phyloP scores from a whole-genome alignment of 768 basidiomycete genomes.

The Lentinula lateritia region DNA sequence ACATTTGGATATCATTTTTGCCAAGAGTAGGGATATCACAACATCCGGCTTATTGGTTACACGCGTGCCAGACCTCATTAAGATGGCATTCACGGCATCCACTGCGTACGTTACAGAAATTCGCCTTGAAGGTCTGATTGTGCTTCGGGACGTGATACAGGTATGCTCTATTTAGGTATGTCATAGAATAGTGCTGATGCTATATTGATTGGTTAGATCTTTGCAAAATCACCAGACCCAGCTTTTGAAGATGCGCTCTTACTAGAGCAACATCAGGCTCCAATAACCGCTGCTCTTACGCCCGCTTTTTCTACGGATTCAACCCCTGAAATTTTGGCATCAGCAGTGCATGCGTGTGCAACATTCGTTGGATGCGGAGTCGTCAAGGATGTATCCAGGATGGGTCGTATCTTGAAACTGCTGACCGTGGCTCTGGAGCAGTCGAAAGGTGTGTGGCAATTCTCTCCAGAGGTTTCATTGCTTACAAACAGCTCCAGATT shows the following conservation, averaged over 20 bases:
- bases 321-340: constrained; percentile 90
- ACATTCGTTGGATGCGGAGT: constrained; percentile 94
- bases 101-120: constrained; percentile 97
- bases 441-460: constrained; percentile 61
- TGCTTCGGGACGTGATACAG: constrained; percentile 89
- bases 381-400: constrained; percentile 81
- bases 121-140: constrained; percentile 82
- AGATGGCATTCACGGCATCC: constrained; percentile 96
- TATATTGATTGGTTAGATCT: constrained; percentile 51
- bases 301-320: constrained; percentile 95
- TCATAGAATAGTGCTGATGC: background rate
- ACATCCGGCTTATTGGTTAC: constrained; percentile 68
- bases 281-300: constrained; percentile 94
- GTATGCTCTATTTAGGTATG: constrained; percentile 33
- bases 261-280: constrained; percentile 96
- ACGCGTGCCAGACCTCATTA: constrained; percentile 88
- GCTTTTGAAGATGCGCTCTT: constrained; percentile 87
- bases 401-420: constrained; percentile 92
- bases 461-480: background rate
- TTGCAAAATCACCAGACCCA: constrained; percentile 82
- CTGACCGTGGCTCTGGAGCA: constrained; percentile 85
- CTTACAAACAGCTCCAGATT: constrained; percentile 40
- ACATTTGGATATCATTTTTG: constrained; percentile 76
- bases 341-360: constrained; percentile 90
- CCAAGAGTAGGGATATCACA: constrained; percentile 53